Conservation (phyloP, 2,329 filamentous ascomycete genomes). For the Capronia americana region DNA sequence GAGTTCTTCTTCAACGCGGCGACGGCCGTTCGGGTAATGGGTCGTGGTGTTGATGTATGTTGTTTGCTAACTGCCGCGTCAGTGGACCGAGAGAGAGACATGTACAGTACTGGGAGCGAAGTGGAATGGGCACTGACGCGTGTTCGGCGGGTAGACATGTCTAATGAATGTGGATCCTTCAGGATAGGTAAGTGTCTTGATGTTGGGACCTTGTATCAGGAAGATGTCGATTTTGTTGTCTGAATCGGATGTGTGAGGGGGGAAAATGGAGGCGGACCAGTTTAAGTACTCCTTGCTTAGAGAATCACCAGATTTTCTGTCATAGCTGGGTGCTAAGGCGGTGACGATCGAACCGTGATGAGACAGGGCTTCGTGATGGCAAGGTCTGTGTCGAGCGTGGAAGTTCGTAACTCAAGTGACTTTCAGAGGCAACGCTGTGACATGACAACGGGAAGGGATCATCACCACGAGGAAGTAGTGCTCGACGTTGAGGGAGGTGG, state of each 20-base stretch:
- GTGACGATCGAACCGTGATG: neutral
- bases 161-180: neutral
- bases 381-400: neutral
- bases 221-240: neutral
- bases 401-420: neutral
- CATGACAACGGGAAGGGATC: neutral
- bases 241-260: neutral
- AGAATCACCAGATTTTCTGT: neutral
- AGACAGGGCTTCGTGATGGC: neutral
- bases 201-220: neutral
- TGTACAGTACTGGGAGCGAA: neutral
- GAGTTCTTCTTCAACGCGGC: constrained; percentile 13
- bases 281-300: neutral
- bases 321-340: neutral
- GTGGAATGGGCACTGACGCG: neutral
- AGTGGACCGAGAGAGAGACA: neutral
- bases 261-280: neutral
- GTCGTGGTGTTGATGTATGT: constrained; percentile 9
- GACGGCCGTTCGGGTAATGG: neutral
- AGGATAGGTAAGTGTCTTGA: neutral
- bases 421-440: neutral
- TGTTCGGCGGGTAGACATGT: neutral
- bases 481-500: no score
- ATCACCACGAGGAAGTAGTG: neutral
- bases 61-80: neutral